These are phyloP conservation scores for Lobulomyces angularis DNA, from an alignment of 192 early-diverging fungal genomes.

Conservation along the genomic window DNA sequence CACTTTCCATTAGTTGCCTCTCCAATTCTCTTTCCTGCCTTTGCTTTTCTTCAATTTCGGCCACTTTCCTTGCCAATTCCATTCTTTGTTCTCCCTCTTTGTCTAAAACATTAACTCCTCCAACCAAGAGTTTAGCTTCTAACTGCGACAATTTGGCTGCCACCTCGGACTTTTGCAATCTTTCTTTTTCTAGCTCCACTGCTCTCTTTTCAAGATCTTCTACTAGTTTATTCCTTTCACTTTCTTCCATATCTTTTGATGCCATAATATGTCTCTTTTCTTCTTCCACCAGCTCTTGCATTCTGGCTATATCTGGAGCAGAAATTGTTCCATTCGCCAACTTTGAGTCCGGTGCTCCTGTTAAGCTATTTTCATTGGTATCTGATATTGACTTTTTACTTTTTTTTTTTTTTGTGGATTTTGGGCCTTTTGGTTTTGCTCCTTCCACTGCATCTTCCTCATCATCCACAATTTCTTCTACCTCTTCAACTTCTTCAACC, in stretches of 20 bases:
- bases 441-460: constrained; percentile 23
- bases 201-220: constrained; percentile 32
- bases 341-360: constrained; percentile 1
- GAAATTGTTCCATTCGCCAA: constrained; percentile 10
- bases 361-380: constrained; percentile 4
- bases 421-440: constrained; percentile 2
- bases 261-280: constrained; percentile 42
- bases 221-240: constrained; percentile 31
- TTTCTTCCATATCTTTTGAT: constrained; percentile 42
- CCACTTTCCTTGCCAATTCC: constrained; percentile 25
- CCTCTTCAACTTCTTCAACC: constrained; percentile 35
- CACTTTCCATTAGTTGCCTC: constrained; percentile 37
- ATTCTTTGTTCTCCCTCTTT: constrained; percentile 29
- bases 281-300: constrained; percentile 32
- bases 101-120: constrained; percentile 45
- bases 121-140: constrained; percentile 47
- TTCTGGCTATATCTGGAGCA: constrained; percentile 19
- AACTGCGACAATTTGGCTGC: constrained; percentile 40
- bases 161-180: constrained; percentile 23
- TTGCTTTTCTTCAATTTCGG: constrained; percentile 40
- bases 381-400: constrained; percentile 1
- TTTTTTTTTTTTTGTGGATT: constrained; percentile 10
- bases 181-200: constrained; percentile 40
- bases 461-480: constrained; percentile 40
- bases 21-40: constrained; percentile 36